Base-by-base conservation (phyloP, 441 rosid genomes). In the Adansonia rubrostipa region DNA sequence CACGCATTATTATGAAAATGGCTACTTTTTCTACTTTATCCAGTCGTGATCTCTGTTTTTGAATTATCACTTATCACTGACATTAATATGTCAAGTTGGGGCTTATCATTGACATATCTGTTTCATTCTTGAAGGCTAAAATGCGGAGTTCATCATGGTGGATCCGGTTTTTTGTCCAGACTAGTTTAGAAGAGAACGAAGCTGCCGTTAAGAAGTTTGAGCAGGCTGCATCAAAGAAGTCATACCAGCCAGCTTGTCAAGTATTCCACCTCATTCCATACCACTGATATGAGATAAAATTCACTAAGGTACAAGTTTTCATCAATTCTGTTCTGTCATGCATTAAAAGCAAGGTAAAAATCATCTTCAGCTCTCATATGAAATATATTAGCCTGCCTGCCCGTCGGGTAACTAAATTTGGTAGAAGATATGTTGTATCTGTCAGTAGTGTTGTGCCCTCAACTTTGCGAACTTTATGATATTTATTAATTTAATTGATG, bases 91-190 rank as follows among this genome's bases (percentile, higher is more conserved):
- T 40, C 2, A 7, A 28, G 42, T 79, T 56, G 63, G n/a, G n/a
- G 15, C 15, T 53, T 42, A 51, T 6, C 40, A 73, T 45, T 77
- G 70, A 73, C 44, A 28, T 50, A 19, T 51, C 9, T 76, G 50
- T 45, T 53, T 19, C 20, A 17, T 50, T 58, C 42, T 17, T 74
- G 71, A 86, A 94, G 97, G 95, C 96, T 40, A 94, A 93, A 88
- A 87, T 88, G 95, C 90, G 98, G 84, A 93, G 97, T 88, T 81
- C 95, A 10, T 89, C 97, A 5, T 94, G 97, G 98, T 93, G 98
- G 97, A 79, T 87, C 61, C 93, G 95, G 1, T 92, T 82, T 80
- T 94, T 93, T 70, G 83, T 92, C 71, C 98, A 92, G 86, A 93
- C 92, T 62, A 89, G 86, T 82, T 87, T 94, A 75, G 97, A 94